A percentile compares a stretch with the other conserved stretches of the same genome.
Evolutionary conservation across 2,329 filamentous ascomycete genomes (phyloP).

Genomic region (Claviceps humidiphila): DNA sequence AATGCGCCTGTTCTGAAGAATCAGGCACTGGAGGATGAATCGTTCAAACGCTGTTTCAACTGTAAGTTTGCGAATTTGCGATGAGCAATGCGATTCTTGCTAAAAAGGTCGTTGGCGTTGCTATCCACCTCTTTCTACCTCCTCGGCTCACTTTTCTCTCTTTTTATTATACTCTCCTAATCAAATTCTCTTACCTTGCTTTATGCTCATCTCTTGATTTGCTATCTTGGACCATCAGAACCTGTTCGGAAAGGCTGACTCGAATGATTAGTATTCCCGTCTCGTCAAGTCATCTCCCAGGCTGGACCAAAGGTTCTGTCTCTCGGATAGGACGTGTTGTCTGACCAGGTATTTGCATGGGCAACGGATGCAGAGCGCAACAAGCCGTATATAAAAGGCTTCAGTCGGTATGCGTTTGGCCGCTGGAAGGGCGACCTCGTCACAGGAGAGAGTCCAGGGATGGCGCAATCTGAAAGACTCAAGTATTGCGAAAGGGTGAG

Average conservation of each 20-base stretch:
- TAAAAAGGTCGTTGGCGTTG: background rate
- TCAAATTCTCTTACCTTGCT: background rate
- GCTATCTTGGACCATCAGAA: too few relatives aligned
- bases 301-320: conserved; percentile 30
- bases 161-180: background rate
- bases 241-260: background rate
- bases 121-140: background rate
- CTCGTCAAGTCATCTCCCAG: conserved; percentile 23
- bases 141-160: background rate
- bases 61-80: conserved; percentile 22
- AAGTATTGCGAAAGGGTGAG: conserved; percentile 40
- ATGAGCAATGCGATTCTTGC: background rate
- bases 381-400: conserved; percentile 43
- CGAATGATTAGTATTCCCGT: conserved; percentile 32
- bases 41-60: conserved; percentile 36
- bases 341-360: conserved; percentile 39
- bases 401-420: conserved; percentile 49
- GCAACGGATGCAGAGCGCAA: conserved; percentile 53
- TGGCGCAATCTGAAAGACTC: conserved; percentile 51
- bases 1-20: conserved; percentile 36
- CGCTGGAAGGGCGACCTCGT: conserved; percentile 44
- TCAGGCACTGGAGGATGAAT: conserved; percentile 42
- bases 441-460: conserved; percentile 50
- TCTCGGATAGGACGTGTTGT: conserved; percentile 40
- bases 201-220: background rate